phyloP scores from a whole-genome alignment of 2,329 filamentous ascomycete species.

The Fusarium fujikuroi region DNA sequence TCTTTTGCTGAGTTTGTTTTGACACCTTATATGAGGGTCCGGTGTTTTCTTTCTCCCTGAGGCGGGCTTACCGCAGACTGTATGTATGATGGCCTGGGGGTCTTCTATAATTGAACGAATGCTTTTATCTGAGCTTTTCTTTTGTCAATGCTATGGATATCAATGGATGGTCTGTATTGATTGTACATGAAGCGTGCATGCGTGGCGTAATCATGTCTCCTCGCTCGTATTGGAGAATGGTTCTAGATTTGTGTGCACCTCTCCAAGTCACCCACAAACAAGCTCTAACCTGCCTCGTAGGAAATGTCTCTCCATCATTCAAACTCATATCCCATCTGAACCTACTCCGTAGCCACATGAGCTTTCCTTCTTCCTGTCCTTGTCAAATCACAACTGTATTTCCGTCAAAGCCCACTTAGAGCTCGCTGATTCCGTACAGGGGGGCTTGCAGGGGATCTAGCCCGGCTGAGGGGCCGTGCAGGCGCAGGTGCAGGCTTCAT shows the following conservation, averaged over 20 bases:
- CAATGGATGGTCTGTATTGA: conserved; percentile 2
- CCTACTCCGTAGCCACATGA: conserved; percentile 15
- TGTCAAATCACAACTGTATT: conserved; percentile 25
- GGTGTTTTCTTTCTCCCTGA: too few species aligned
- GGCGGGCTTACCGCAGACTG: background rate
- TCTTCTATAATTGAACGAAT: background rate
- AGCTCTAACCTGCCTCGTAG: conserved; percentile 31
- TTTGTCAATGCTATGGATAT: conserved; percentile 2
- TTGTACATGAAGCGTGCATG: conserved; percentile 29
- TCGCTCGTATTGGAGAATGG: conserved; percentile 2
- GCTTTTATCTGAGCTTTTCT: conserved; percentile 15
- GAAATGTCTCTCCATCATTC: conserved; percentile 40
- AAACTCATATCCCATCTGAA: conserved; percentile 31
- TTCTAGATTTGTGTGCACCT: conserved; percentile 1
- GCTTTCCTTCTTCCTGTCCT: conserved; percentile 5
- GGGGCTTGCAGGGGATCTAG: conserved; percentile 24
- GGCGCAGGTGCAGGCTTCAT: conserved; percentile 16
- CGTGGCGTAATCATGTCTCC: conserved; percentile 28
- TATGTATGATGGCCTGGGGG: background rate
- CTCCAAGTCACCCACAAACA: conserved; percentile 2
- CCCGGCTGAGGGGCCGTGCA: conserved; percentile 20
- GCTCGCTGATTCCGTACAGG: conserved; percentile 30
- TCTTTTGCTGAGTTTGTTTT: too few species aligned
- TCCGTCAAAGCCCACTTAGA: conserved; percentile 31
- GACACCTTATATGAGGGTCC: too few species aligned